Conservation (phyloP, 768 basidiomycete genomes). For the Erythrobasidium yunnanense region DNA sequence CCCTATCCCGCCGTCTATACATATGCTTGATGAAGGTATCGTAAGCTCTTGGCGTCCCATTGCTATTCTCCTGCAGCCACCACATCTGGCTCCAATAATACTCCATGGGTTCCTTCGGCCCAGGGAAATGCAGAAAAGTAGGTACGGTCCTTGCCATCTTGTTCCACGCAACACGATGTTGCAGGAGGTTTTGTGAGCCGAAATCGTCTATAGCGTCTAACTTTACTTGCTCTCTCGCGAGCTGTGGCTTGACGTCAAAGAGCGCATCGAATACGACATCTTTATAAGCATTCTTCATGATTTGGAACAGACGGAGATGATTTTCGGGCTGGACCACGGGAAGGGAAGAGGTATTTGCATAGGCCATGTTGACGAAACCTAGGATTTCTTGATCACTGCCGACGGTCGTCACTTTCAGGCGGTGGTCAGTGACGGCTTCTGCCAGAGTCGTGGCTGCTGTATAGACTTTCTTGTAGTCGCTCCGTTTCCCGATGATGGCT, state of each 20-base stretch:
- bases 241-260: background rate
- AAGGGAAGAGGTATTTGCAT: background rate
- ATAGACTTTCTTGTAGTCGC: background rate
- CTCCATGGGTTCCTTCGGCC: background rate
- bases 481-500: background rate
- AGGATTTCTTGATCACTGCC: conserved; percentile 8
- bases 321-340: background rate
- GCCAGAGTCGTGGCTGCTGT: background rate
- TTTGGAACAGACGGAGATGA: background rate
- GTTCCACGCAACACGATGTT: background rate
- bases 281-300: background rate
- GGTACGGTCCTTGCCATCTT: background rate
- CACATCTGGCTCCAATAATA: conserved; percentile 1
- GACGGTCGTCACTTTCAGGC: background rate
- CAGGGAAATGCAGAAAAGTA: background rate
- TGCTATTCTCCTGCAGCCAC: conserved; percentile 1
- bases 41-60: background rate
- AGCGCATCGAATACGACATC: background rate
- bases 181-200: background rate
- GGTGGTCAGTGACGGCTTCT: background rate
- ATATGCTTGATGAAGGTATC: background rate
- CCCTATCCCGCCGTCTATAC: background rate
- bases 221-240: background rate
- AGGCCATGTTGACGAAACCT: background rate
- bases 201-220: background rate